Evolutionary conservation across 164 flowering plant genomes (phyloP), one percentile per base, ranked within the genome.

Genomic region (Saururus chinensis): DNA sequence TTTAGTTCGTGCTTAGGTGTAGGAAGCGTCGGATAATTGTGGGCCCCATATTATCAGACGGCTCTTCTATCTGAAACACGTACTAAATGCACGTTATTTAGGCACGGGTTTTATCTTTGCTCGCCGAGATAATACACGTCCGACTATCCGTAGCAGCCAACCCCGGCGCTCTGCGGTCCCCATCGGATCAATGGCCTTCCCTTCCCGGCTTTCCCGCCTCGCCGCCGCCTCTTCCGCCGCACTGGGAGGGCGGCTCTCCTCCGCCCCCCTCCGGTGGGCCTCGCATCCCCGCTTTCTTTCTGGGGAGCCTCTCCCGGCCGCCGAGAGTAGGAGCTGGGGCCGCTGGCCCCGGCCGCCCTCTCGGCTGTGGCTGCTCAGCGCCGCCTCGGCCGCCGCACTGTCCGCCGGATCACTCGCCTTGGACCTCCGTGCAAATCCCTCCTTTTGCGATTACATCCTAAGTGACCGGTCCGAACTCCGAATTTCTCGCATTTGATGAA

Each of bases 381-480:
- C 14, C 12, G 49, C 49, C 49, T 4, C 49, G 4, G 78, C 88
- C 6, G 56, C 80, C 1, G 81, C 84, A 7, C 71, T 68, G 20
- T 77, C 85, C 22, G 81, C 83, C 60, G 86, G 81, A 19, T 73
- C 85, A 0, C 51, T 78, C 24, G 74, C 80, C 40, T 24, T 73
- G 24, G 70, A 73, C 12, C 7, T 60, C 42, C 71, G 65, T 14
- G 35, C 61, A 1, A 62, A 59, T 21, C 70, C 76, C 14, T 81
- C 82, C 16, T 54, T 76, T 20, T 86, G 85, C 42, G 88, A 83
- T 54, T 67, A 75, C 21, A 25, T 19, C 57, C 26, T 57, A 35
- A 68, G 72, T 64, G 41, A 63, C 55, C 37, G 79, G 85, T 79
- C 52, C 49, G 71, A 21, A 30, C 53, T 16, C 53, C 48, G 11